Conservation (phyloP, 2,329 filamentous ascomycete genomes). For the Penicillium sp. region DNA sequence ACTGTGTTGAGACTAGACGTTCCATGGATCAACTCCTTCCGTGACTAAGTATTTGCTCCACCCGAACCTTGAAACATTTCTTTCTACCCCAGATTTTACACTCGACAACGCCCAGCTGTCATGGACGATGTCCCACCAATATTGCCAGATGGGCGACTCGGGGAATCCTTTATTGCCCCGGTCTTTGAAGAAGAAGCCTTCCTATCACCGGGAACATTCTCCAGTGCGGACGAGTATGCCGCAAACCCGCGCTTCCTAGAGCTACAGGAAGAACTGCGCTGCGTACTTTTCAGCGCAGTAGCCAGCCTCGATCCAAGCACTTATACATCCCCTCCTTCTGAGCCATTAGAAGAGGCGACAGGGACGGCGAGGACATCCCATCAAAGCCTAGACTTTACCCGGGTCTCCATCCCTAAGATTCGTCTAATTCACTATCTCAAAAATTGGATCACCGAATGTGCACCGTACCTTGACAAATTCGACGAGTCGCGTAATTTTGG, state of each 20-base stretch:
- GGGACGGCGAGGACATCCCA: constrained; percentile 4
- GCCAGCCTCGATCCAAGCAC: constrained; percentile 42
- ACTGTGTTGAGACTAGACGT: not conserved
- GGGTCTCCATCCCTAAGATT: constrained; percentile 33
- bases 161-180: constrained; percentile 14
- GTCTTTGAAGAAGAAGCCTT: constrained; percentile 25
- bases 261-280: constrained; percentile 45
- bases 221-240: constrained; percentile 26
- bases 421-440: constrained; percentile 42
- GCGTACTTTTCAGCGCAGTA: constrained; percentile 44
- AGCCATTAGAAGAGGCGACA: constrained; percentile 18
- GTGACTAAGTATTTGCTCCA: constrained; percentile 4
- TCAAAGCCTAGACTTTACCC: constrained; percentile 22
- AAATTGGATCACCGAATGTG: constrained; percentile 37
- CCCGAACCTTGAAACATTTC: constrained; percentile 1
- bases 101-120: not conserved
- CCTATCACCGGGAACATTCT: constrained; percentile 26
- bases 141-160: constrained; percentile 8
- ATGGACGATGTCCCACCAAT: constrained; percentile 19
- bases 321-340: constrained; percentile 32
- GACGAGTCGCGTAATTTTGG: constrained; percentile 54
- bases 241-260: constrained; percentile 44
- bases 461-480: constrained; percentile 54
- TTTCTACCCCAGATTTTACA: constrained; percentile 12
- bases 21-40: not conserved